Base-by-base conservation (phyloP, 1,139 yeast species). In the Lodderomyces elongisporus region DNA sequence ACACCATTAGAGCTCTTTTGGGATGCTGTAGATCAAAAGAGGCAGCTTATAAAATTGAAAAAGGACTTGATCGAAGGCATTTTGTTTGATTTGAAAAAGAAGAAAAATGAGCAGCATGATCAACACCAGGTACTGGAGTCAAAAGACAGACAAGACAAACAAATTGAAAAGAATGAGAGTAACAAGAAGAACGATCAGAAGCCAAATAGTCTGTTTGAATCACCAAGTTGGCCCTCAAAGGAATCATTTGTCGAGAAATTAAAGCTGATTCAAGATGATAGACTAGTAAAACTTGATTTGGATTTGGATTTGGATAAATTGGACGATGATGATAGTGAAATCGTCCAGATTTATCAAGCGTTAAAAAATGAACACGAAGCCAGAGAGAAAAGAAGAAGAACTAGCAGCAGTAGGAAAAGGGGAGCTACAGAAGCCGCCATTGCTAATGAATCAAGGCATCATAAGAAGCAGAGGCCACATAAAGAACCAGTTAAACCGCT, bases 1-100 rank as follows among this genome's bases (percentile, higher is more conserved):
- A 69, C 79, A 1, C 84, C 95, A 0, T 51, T 82, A 24, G 95
- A 88, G 40, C 58, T 85, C 28, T 85, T 84, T 48, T 74, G 87
- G 77, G 96, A 89, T 52, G 52, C 73, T 1, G 70, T 82, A 2
- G 89, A 83, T 45, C 81, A 75, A 35, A 76, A 77, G 46, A 68
- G 70, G 22, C 74, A 79, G 38, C 51, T 66, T 3, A 50, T 83
- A 29, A 72, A 70, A 41, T 74, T 77, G 15, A 77, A 79, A 48
- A 73, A 74, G 36, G 87, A 81, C 36, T 54, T 79, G 31, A 72
- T 79, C 1, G 71, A 71, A 30, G 78, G 72, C 40, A 55, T 74
- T 3, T 41, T 84, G 18, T 54, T 66, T 1, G 74, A 70, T 13
- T 39, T 47, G 32, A 45, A 44, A 14, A 39, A 35, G 20, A 23